A percentile compares a stretch with the other conserved stretches of the same genome.
Evolutionary conservation across 1,284 basidiomycete genomes (phyloP).

Genomic region (Trametes sp.): DNA sequence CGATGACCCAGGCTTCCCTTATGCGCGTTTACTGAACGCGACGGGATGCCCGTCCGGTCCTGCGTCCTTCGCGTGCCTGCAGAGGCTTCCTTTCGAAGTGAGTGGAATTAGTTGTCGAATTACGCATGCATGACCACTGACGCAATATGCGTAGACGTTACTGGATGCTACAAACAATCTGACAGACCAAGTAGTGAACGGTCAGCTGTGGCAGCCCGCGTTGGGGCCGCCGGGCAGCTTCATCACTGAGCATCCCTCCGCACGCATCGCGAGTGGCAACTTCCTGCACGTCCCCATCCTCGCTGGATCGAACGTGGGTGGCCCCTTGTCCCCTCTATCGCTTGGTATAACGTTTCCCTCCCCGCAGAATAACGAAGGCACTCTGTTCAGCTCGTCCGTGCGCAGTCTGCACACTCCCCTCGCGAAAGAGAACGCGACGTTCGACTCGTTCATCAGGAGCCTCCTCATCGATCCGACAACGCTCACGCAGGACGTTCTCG

Average conservation of each 20-base stretch:
- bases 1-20: constrained; percentile 63
- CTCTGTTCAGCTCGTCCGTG: constrained; percentile 49
- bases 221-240: constrained; percentile 62
- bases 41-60: constrained; percentile 55
- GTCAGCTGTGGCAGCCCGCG: constrained; percentile 65
- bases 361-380: constrained; percentile 61
- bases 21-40: constrained; percentile 52
- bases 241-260: constrained; percentile 55
- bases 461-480: constrained; percentile 60
- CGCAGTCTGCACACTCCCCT: constrained; percentile 46
- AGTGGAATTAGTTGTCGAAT: constrained; percentile 7
- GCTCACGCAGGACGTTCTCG: constrained; percentile 48
- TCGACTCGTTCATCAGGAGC: constrained; percentile 53
- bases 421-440: constrained; percentile 47
- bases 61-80: constrained; percentile 54
- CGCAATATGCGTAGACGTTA: constrained; percentile 45
- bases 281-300: constrained; percentile 64
- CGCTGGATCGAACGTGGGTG: constrained; percentile 58
- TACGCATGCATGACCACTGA: constrained; percentile 23
- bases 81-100: constrained; percentile 57
- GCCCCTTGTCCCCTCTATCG: not conserved
- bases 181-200: constrained; percentile 54
- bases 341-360: not conserved
- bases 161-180: constrained; percentile 56
- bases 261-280: constrained; percentile 53